Percentiles rank a stretch among this genome's conserved stretches.
These are phyloP conservation scores for Pestalotiopsis sp. DNA, from an alignment of 2,329 filamentous ascomycete genomes.

Conservation along the genomic window DNA sequence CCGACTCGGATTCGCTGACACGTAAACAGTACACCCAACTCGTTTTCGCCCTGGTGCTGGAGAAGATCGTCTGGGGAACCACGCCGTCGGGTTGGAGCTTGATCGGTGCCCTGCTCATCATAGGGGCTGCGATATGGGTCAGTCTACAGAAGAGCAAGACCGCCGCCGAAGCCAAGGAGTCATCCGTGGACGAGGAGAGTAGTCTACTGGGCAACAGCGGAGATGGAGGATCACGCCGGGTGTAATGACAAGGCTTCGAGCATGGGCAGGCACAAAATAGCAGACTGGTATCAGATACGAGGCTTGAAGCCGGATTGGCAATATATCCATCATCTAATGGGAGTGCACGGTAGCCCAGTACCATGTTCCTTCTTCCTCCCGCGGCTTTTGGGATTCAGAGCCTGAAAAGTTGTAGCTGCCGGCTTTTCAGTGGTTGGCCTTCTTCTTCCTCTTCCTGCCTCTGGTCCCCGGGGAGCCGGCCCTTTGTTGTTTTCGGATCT, in stretches of 20 bases:
- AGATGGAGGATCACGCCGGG: not conserved
- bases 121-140: conserved; percentile 43
- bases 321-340: too few relatives aligned
- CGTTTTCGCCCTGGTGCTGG: conserved; percentile 24
- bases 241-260: not conserved
- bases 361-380: too few relatives aligned
- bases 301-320: too few relatives aligned
- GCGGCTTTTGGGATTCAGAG: too few relatives aligned
- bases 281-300: too few relatives aligned
- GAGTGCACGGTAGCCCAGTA: too few relatives aligned
- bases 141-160: conserved; percentile 40
- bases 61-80: conserved; percentile 41
- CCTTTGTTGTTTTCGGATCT: too few relatives aligned
- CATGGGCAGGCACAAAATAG: too few relatives aligned
- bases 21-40: conserved; percentile 31
- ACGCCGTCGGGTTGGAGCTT: conserved; percentile 39
- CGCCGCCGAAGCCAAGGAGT: conserved; percentile 19
- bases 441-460: too few relatives aligned
- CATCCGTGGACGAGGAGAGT: conserved; percentile 36
- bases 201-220: conserved; percentile 25
- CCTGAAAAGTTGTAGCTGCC: too few relatives aligned
- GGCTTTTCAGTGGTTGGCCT: too few relatives aligned
- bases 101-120: conserved; percentile 40
- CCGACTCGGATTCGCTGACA: conserved; percentile 7
- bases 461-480: too few relatives aligned